Evolutionary conservation across 805 yeast species (phyloP).

Genomic region (Peterozyma toletana): DNA sequence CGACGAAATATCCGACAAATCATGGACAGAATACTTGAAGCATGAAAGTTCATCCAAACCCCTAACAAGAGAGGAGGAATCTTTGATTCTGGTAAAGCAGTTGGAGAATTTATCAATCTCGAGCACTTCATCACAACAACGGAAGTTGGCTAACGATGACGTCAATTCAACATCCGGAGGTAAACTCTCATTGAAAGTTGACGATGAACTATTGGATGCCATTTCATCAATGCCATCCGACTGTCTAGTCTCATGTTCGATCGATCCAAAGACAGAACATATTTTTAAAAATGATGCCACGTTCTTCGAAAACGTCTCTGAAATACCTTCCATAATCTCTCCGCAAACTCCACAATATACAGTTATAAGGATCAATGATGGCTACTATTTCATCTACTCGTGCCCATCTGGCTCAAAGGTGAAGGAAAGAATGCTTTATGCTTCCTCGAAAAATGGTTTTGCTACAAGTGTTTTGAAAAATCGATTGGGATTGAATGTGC

Average conservation of each 20-base stretch:
- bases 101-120: slow-evolving; percentile 29
- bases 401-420: slow-evolving; percentile 91
- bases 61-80: slow-evolving; percentile 52
- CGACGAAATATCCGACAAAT: slow-evolving; percentile 43
- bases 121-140: slow-evolving; percentile 18
- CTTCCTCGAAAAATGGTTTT: slow-evolving; percentile 67
- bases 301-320: slow-evolving; percentile 17
- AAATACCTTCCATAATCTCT: slow-evolving; percentile 26
- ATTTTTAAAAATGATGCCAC: slow-evolving; percentile 25
- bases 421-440: slow-evolving; percentile 87
- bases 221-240: slow-evolving; percentile 12
- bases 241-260: slow-evolving; percentile 39
- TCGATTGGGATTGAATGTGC: slow-evolving; percentile 27
- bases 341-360: slow-evolving; percentile 50
- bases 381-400: slow-evolving; percentile 61
- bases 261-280: slow-evolving; percentile 43
- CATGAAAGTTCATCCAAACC: slow-evolving; percentile 35
- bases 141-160: slow-evolving; percentile 14
- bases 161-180: slow-evolving; percentile 1
- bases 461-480: slow-evolving; percentile 37
- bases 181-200: slow-evolving; percentile 8
- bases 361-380: slow-evolving; percentile 34
- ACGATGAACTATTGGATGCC: slow-evolving; percentile 4
- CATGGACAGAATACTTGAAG: slow-evolving; percentile 34
- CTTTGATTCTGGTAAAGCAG: slow-evolving; percentile 36